phyloP scores from a whole-genome alignment of 108 stramenopile genomes.

The Epithemia pelagica region DNA sequence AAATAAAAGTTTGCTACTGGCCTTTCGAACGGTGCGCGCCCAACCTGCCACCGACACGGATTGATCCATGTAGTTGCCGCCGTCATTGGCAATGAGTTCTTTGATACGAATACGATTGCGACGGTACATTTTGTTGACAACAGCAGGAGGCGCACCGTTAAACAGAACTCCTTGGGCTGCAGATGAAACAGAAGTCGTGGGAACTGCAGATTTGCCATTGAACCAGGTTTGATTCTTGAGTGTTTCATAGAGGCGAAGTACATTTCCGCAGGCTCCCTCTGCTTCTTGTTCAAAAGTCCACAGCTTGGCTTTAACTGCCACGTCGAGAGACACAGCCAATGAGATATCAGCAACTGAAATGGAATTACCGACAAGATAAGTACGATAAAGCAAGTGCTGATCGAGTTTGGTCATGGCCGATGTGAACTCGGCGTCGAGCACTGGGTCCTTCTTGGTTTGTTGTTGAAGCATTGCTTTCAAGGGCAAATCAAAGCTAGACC shows the following conservation, averaged over 20 bases:
- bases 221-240: slow-evolving; percentile 7
- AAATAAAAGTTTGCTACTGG: slow-evolving; percentile 53
- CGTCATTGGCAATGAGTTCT: slow-evolving; percentile 23
- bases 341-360: slow-evolving; percentile 24
- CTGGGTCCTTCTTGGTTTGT: not conserved
- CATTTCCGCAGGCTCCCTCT: not conserved
- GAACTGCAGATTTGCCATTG: not conserved
- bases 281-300: not conserved
- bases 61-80: slow-evolving; percentile 26
- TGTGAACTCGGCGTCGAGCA: not conserved
- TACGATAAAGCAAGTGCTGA: slow-evolving; percentile 9
- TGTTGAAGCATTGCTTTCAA: slow-evolving; percentile 1
- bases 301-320: no score
- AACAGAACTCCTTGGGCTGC: slow-evolving; percentile 18
- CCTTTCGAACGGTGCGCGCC: slow-evolving; percentile 59
- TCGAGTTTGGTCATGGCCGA: slow-evolving; percentile 14
- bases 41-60: slow-evolving; percentile 73
- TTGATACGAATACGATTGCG: slow-evolving; percentile 43
- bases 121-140: slow-evolving; percentile 26
- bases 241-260: slow-evolving; percentile 1
- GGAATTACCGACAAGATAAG: slow-evolving; percentile 19
- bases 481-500: slow-evolving; percentile 27
- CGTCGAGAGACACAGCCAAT: slow-evolving; percentile 13
- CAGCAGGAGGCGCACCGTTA: slow-evolving; percentile 23
- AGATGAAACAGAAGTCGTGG: slow-evolving; percentile 3